Evolutionary conservation across 805 yeast genomes (phyloP), one percentile per base, ranked within the genome.

Genomic region (Komagataella mondaviorum): DNA sequence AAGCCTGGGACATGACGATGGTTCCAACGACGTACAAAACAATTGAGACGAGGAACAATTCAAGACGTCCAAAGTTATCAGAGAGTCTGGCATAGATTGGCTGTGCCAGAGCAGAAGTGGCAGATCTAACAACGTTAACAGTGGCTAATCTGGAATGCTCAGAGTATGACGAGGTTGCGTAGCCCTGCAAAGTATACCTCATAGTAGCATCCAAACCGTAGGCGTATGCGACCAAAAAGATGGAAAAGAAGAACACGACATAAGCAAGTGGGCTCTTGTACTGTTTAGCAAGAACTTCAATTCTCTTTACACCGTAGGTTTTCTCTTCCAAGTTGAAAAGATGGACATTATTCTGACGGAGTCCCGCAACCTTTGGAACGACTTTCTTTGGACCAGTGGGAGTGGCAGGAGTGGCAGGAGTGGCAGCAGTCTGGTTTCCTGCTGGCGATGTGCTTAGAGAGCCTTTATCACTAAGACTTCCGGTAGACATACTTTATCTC

Each of bases 71-170:
- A 59, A 80, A 81, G n/a, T 74, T 69, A 61, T 83, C 87, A 7
- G 85, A 73, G 44, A 83, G 64, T 56, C 85, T 69, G 8, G 88
- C 88, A 55, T 72, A 79, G 4, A 77, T 71, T 3, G 84, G 80
- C 59, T 80, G 85, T 3, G 84, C 72, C 16, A 83, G 87, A 23
- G 86, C 85, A 48, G 78, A 84, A 49, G 80, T 73, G 45, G 83
- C 85, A 30, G 76, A 67, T 51, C 73, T 71, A 54, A 82, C 72
- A 24, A 80, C 83, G 54, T 75, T 71, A 53, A 83, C 73, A 2
- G 88, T 77, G 5, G 88, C 72, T 47, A 75, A 62, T 52, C 79
- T 66, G 6, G 87, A 75, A 59, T 82, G 85, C 12, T 62, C 57
- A 23, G 71, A 52, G 64, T 77, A 83, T 12, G 81, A 71, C 48